phyloP scores from a whole-genome alignment of 805 yeast species.

The Jamesozyma spencerorum region DNA sequence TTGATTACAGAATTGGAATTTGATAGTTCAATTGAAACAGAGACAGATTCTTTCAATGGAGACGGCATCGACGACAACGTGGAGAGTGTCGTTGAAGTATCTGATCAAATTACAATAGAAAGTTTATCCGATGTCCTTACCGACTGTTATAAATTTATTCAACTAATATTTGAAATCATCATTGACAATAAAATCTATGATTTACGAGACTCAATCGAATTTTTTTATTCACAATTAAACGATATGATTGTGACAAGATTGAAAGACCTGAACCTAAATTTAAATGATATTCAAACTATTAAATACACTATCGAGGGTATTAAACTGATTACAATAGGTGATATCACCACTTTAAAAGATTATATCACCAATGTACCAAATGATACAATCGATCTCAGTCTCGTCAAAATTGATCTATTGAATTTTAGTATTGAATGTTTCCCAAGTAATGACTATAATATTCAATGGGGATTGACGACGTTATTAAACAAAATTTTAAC shows the following conservation, averaged over 20 bases:
- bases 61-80: too few species aligned
- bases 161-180: constrained; percentile 15
- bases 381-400: not conserved
- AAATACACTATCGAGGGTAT: constrained; percentile 12
- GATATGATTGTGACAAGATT: constrained; percentile 9
- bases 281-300: constrained; percentile 10
- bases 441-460: constrained; percentile 2
- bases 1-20: constrained; percentile 16
- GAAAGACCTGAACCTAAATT: not conserved
- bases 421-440: constrained; percentile 12
- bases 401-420: constrained; percentile 15
- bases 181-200: constrained; percentile 9
- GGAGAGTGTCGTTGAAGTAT: constrained; percentile 21
- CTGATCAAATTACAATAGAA: constrained; percentile 21
- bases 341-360: constrained; percentile 7
- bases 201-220: constrained; percentile 13
- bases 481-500: constrained; percentile 12
- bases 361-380: not conserved
- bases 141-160: constrained; percentile 15
- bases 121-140: constrained; percentile 18
- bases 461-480: constrained; percentile 18
- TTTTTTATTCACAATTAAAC: constrained; percentile 13
- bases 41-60: not conserved
- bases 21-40: not conserved
- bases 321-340: constrained; percentile 6